Conservation (phyloP, 495 filamentous ascomycete genomes). For the Penicillium chermesinum region DNA sequence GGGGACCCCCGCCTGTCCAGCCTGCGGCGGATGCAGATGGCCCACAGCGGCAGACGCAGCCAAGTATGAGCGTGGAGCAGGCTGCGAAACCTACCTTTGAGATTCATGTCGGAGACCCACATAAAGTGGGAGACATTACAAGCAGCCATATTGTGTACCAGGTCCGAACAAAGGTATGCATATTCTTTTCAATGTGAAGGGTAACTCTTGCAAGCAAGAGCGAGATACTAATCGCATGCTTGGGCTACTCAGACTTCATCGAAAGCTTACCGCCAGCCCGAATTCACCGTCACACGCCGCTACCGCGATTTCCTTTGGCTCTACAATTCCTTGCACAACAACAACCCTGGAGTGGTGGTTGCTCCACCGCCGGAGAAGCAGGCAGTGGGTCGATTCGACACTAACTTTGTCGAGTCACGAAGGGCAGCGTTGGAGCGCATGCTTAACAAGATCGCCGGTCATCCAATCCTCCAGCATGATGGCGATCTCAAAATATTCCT, state of each 20-base stretch:
- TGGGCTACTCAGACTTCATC: slow-evolving; percentile 68
- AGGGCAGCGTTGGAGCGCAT: slow-evolving; percentile 89
- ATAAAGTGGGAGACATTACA: slow-evolving; percentile 95
- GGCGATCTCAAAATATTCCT: slow-evolving; percentile 92
- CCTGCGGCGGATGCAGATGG: slow-evolving; percentile 45
- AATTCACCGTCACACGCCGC: slow-evolving; percentile 86
- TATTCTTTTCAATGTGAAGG: background rate
- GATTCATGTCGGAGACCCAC: slow-evolving; percentile 93
- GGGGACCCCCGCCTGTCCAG: slow-evolving; percentile 72
- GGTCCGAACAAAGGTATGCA: slow-evolving; percentile 78
- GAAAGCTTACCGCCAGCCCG: slow-evolving; percentile 84
- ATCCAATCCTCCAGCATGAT: slow-evolving; percentile 90
- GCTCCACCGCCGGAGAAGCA: slow-evolving; percentile 98
- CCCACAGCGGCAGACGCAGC: slow-evolving; percentile 58
- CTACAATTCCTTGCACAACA: slow-evolving; percentile 86
- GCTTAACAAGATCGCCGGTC: slow-evolving; percentile 89
- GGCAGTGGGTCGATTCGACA: slow-evolving; percentile 92
- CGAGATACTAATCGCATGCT: background rate
- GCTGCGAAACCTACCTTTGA: slow-evolving; percentile 85
- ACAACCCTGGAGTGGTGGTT: slow-evolving; percentile 91
- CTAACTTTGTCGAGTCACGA: slow-evolving; percentile 90
- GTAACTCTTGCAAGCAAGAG: no score
- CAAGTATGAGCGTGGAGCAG: slow-evolving; percentile 82
- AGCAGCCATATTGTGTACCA: slow-evolving; percentile 97
- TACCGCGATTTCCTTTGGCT: slow-evolving; percentile 98